Evolutionary conservation across 495 filamentous ascomycete genomes (phyloP), one percentile per base, ranked within the genome.

Genomic region (Parathielavia appendiculata): DNA sequence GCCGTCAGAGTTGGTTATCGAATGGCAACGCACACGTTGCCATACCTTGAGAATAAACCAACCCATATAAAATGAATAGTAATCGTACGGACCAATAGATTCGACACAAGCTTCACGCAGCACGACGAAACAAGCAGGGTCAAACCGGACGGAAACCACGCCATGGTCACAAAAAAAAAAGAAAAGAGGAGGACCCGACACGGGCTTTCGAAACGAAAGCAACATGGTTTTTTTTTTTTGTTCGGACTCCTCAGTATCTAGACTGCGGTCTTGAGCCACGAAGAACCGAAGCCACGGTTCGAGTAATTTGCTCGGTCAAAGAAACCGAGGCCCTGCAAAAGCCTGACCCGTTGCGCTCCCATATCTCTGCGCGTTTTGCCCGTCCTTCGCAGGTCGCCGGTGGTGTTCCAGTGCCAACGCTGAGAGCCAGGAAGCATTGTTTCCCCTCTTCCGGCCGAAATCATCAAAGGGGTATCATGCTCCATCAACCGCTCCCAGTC

Each of bases 391-490:
- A 59, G 58, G 57, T 56, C 51, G 54, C 60, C 62, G 36, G 59
- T 64, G 58, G 61, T 58, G 63, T 63, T 63, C 63, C 66, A 61
- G 50, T 66, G 59, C 64, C 64, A 53, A 63, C 58, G 54, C 56
- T 56, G 61, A 66, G 64, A 68, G 54, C 61, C 36, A 57, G 54
- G 60, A 67, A 69, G 59, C 59, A 66, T 48, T 55, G 26, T 22
- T 45, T 62, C 64, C 61, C 58, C 54, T 62, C 59, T 56, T 64
- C 52, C 54, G 44, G 54, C 57, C 49, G 30, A 59, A 55, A 44
- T 63, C 56, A 63, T 61, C 57, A 68, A 72, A 76, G 67, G 70
- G 69, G 69, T 70, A 70, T 70, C 71, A 67, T 72, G 67, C 71
- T 73, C 65, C 65, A 62, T 70, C 58, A 55, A 51, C 55, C 46